These are phyloP conservation scores for Eucalyptus victrix DNA, from an alignment of 345 rosid genomes.

Conservation along the genomic window DNA sequence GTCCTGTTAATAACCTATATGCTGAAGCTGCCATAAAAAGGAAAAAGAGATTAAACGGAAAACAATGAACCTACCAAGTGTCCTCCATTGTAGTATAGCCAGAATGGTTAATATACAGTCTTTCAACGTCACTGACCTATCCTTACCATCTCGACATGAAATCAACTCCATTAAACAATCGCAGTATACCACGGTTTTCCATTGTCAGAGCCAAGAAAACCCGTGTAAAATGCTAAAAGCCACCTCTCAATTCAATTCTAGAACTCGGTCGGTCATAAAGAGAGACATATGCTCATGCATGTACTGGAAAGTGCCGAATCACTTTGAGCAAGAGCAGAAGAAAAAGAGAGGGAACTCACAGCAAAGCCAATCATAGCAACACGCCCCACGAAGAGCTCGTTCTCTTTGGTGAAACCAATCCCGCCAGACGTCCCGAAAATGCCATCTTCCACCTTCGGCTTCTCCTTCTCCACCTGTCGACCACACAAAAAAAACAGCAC, in stretches of 20 bases:
- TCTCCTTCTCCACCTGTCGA: constrained; percentile 3
- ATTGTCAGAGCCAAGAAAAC: not conserved
- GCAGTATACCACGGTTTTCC: not conserved
- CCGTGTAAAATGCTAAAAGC: not conserved
- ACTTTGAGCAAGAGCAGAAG: not conserved
- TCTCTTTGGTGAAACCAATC: constrained; percentile 88
- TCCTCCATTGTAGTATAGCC: not conserved
- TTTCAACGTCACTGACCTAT: not conserved
- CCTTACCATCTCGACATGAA: not conserved
- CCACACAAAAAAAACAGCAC: not conserved
- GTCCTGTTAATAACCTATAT: not conserved
- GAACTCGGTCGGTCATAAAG: not conserved
- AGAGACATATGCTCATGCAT: not conserved
- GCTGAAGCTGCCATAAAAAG: not conserved
- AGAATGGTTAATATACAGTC: not conserved
- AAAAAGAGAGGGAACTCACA: constrained; percentile 23
- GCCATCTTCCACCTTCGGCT: constrained; percentile 75
- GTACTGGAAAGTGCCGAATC: not conserved
- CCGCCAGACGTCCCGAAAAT: constrained; percentile 95
- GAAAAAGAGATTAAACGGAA: not conserved
- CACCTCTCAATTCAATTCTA: not conserved
- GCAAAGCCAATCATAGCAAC: constrained; percentile 99
- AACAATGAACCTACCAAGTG: not conserved
- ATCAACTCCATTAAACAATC: not conserved
- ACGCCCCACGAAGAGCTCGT: constrained; percentile 97